Conservation (phyloP, 306 rosid species). For the Herpetospermum pedunculosum region DNA sequence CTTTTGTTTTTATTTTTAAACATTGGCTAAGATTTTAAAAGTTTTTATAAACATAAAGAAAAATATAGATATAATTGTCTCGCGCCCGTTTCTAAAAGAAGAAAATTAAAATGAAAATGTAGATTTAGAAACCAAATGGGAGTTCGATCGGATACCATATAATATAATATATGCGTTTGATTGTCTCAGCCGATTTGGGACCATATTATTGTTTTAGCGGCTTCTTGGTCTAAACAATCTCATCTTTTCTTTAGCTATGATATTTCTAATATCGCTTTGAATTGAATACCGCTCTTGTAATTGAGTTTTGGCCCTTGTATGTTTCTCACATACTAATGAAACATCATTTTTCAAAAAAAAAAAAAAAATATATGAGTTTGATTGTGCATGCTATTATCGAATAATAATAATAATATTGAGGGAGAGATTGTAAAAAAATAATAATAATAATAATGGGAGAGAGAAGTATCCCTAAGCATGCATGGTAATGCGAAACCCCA, state of each 20-base stretch:
- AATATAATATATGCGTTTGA: neutral
- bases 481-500: slow-evolving; percentile 6
- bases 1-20: neutral
- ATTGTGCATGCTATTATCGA: neutral
- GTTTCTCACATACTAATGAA: too few species aligned
- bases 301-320: too few species aligned
- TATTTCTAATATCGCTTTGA: too few species aligned
- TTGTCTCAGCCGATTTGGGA: too few species aligned
- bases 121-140: neutral
- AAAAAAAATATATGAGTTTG: too few species aligned
- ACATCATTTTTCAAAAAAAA: too few species aligned
- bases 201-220: too few species aligned
- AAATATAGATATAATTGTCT: neutral
- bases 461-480: slow-evolving; percentile 5
- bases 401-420: neutral
- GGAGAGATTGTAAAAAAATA: neutral
- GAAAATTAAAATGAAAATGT: neutral
- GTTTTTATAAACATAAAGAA: neutral
- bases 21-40: neutral
- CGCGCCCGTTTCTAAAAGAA: neutral
- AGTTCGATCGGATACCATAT: neutral
- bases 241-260: too few species aligned
- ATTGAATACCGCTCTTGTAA: too few species aligned
- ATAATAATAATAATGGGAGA: neutral
- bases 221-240: too few species aligned